A percentile compares a stretch with the other conserved stretches of the same genome.
phyloP scores from a whole-genome alignment of 2,329 filamentous ascomycete species.

The Pseudomassariella vexata region DNA sequence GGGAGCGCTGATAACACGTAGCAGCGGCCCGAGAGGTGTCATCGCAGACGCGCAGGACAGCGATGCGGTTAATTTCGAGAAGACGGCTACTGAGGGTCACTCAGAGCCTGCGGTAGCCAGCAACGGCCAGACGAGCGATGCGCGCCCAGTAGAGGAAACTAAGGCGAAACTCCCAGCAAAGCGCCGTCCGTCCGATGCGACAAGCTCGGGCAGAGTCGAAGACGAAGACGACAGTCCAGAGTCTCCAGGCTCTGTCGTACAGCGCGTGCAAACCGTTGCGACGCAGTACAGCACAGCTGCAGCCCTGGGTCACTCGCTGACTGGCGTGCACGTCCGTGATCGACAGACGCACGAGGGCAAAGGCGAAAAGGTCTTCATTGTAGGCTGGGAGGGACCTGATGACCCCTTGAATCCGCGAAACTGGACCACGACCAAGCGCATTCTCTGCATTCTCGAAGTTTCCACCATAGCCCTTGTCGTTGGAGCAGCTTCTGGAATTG shows the following conservation, averaged over 20 bases:
- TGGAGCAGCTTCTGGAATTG: constrained; percentile 45
- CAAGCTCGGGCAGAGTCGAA: too few relatives aligned
- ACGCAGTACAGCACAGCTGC: constrained; percentile 12
- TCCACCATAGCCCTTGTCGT: constrained; percentile 44
- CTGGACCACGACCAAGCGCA: constrained; percentile 25
- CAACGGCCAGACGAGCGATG: too few relatives aligned
- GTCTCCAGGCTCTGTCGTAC: constrained; percentile 3
- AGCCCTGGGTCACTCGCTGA: constrained; percentile 22
- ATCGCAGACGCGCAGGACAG: too few relatives aligned
- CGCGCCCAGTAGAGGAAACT: too few relatives aligned
- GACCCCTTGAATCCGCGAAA: constrained; percentile 33
- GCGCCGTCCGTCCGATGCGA: too few relatives aligned
- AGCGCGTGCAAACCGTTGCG: constrained; percentile 8
- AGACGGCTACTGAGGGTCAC: too few relatives aligned
- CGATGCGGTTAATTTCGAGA: too few relatives aligned
- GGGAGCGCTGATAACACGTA: constrained; percentile 9
- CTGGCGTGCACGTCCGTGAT: constrained; percentile 23
- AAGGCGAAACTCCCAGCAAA: too few relatives aligned
- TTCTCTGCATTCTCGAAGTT: constrained; percentile 34
- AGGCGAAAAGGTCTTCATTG: constrained; percentile 27
- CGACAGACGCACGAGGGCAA: constrained; percentile 17
- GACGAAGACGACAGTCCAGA: too few relatives aligned
- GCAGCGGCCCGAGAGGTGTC: constrained; percentile 3
- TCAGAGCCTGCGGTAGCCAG: too few relatives aligned
- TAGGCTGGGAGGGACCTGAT: constrained; percentile 30